A percentile compares a stretch with the other conserved stretches of the same genome.
phyloP scores from a whole-genome alignment of 1,284 basidiomycete species.

The Coriolopsis trogii region DNA sequence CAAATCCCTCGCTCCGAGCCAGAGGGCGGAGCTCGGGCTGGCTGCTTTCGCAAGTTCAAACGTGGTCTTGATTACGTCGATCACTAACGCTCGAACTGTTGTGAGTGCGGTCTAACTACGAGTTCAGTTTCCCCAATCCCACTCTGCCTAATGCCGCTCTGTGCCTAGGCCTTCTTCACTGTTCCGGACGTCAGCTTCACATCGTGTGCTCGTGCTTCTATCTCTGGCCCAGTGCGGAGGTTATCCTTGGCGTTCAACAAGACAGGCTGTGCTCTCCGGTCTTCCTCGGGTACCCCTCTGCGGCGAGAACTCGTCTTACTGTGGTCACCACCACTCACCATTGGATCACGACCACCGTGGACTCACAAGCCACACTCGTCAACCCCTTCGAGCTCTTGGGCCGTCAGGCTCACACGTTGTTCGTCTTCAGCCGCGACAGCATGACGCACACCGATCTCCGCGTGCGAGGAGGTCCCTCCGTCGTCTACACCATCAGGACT shows the following conservation, averaged over 20 bases:
- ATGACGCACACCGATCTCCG: slow-evolving; percentile 10
- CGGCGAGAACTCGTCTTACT: neutral
- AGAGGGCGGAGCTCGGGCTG: no score
- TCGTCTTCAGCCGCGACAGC: slow-evolving; percentile 7
- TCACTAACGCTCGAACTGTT: no score
- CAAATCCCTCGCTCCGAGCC: no score
- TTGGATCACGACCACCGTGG: slow-evolving; percentile 1
- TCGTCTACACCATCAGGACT: slow-evolving; percentile 6
- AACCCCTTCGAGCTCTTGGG: slow-evolving; percentile 7
- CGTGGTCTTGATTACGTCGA: no score
- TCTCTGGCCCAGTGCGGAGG: no score
- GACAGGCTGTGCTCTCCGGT: neutral
- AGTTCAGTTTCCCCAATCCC: no score
- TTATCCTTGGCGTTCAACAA: neutral
- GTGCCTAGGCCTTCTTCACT: no score
- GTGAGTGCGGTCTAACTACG: no score
- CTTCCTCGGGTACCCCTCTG: neutral
- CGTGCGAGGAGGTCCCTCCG: slow-evolving; percentile 3
- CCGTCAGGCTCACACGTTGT: slow-evolving; percentile 9
- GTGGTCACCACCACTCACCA: neutral
- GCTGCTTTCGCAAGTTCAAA: no score
- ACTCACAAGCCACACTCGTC: slow-evolving; percentile 14
- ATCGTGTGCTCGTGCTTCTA: no score
- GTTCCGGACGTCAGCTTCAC: no score
- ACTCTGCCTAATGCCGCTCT: no score